A percentile compares a stretch with the other conserved stretches of the same genome.
Evolutionary conservation across 2,329 filamentous ascomycete genomes (phyloP).

Genomic region (Fusarium sambucinum): DNA sequence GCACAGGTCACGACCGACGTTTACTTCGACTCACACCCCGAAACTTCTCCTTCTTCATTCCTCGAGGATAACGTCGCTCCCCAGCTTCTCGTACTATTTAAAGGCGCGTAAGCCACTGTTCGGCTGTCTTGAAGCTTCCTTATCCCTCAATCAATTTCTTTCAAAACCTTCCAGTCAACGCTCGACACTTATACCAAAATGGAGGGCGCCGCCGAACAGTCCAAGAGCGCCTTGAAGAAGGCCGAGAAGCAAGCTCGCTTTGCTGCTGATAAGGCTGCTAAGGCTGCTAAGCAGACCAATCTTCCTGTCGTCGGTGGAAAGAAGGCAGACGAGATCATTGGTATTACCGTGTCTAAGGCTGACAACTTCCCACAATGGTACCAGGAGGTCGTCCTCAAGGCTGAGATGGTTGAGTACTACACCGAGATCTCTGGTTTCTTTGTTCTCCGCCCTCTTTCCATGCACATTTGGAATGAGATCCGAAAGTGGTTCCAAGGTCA

Average conservation of each 20-base stretch:
- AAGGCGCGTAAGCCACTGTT: conserved; percentile 34
- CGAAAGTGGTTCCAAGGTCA: conserved; percentile 75
- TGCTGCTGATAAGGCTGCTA: conserved; percentile 71
- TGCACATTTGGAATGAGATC: conserved; percentile 76
- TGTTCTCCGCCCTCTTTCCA: conserved; percentile 80
- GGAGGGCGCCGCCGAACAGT: conserved; percentile 55
- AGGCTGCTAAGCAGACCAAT: conserved; percentile 67
- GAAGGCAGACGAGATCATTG: conserved; percentile 78
- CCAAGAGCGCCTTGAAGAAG: conserved; percentile 75
- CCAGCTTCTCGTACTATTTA: conserved; percentile 28
- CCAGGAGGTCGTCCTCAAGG: conserved; percentile 96
- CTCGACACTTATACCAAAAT: conserved; percentile 46
- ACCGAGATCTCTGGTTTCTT: conserved; percentile 95
- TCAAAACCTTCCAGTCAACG: conserved; percentile 14
- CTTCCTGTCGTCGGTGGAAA: conserved; percentile 69
- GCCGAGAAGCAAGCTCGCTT: conserved; percentile 73
- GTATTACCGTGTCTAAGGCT: conserved; percentile 86
- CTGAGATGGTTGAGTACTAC: conserved; percentile 98
- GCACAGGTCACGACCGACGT: conserved; percentile 46
- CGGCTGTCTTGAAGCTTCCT: conserved; percentile 19
- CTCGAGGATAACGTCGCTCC: conserved; percentile 32
- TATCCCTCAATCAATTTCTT: conserved; percentile 1
- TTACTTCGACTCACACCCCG: conserved; percentile 47
- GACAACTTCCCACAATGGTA: conserved; percentile 96
- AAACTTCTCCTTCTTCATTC: conserved; percentile 34